Base-by-base conservation (phyloP, 116 monocot species). In the Papilionanthe hybrid region DNA sequence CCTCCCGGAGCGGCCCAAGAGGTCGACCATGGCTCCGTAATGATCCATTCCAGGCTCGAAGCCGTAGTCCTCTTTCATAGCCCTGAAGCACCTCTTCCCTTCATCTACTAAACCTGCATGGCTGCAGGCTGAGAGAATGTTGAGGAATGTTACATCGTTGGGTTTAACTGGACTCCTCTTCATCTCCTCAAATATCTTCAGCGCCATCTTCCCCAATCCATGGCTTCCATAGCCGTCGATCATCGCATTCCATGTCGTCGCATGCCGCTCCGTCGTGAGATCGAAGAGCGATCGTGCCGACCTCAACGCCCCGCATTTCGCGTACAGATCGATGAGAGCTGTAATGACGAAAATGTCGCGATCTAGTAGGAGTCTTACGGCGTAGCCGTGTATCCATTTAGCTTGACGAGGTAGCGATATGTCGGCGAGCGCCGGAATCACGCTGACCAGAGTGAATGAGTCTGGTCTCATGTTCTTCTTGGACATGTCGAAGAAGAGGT, bases 241-340 rank as follows among this genome's bases (percentile, higher is more conserved):
- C 95, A 95, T 93, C 3, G 92, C 90, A 56, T 94, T 94, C 92
- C 94, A 94, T 27, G 94, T 88, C 15, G 86, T 86, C 0, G 91
- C 84, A 74, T 90, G 90, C 80, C 80, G 83, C 75, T 85, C 89
- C 1, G 71, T 49, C 20, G 75, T 79, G 0, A 41, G 58, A 60
- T 93, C 89, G 30, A 96, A 96, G 55, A 96, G 83, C 42, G 75
- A 88, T 47, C 90, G 65, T 0, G 96, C 96, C 5, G 90, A 27
- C 3, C 20, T 29, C 9, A 93, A 63, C 3, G 80, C 77, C 4
- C 92, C 96, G 58, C 92, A 92, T 55, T 96, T 96, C 10, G 82
- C 78, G 65, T 93, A 96, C 88, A 89, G 79, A 83, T 96, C 92
- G 4, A 96, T 81, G 2, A 93, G 87, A 50, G 93, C 96, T 4